Percentiles rank a stretch among this genome's conserved stretches.
Conservation (phyloP, 2,329 filamentous ascomycete species). For the Colletotrichum filicis region DNA sequence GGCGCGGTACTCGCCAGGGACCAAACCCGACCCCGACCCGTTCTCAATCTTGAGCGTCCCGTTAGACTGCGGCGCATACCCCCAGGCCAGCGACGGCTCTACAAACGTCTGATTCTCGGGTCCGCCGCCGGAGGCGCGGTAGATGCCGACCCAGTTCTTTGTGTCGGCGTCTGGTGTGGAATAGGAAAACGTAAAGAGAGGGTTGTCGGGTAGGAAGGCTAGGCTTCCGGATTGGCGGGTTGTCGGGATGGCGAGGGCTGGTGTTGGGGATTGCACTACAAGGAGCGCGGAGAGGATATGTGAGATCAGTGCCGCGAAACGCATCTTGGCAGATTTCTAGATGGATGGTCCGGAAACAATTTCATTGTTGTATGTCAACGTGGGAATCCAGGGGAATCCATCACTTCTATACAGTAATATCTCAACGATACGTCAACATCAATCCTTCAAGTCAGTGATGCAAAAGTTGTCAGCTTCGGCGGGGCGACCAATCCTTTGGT, state of each 20-base stretch:
- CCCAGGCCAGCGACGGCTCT: slow-evolving; percentile 46
- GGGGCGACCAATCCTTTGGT: not conserved
- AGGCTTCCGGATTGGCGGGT: not conserved
- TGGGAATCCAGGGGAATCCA: not conserved
- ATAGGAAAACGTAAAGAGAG: slow-evolving; percentile 48
- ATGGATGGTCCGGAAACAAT: not conserved
- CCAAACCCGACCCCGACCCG: slow-evolving; percentile 32
- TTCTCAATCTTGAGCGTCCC: slow-evolving; percentile 43
- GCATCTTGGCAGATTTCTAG: not conserved
- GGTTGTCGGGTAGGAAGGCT: not conserved
- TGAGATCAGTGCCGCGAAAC: not conserved
- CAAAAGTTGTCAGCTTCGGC: not conserved
- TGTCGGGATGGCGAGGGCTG: not conserved
- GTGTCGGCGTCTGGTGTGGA: slow-evolving; percentile 40
- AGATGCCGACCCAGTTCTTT: slow-evolving; percentile 53
- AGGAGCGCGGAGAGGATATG: not conserved
- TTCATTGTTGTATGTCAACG: not conserved
- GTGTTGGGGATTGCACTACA: not conserved
- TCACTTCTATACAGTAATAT: not conserved
- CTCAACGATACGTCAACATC: rapidly evolving
- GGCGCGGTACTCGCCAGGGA: slow-evolving; percentile 46
- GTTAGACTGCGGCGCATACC: slow-evolving; percentile 41
- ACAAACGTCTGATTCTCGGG: slow-evolving; percentile 45
- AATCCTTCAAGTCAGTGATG: not conserved
- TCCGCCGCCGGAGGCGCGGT: slow-evolving; percentile 45